Percentiles rank a stretch among this genome's conserved stretches.
These are phyloP conservation scores for Rostrohypoxylon terebratum DNA, from an alignment of 495 filamentous ascomycete species.

Conservation along the genomic window DNA sequence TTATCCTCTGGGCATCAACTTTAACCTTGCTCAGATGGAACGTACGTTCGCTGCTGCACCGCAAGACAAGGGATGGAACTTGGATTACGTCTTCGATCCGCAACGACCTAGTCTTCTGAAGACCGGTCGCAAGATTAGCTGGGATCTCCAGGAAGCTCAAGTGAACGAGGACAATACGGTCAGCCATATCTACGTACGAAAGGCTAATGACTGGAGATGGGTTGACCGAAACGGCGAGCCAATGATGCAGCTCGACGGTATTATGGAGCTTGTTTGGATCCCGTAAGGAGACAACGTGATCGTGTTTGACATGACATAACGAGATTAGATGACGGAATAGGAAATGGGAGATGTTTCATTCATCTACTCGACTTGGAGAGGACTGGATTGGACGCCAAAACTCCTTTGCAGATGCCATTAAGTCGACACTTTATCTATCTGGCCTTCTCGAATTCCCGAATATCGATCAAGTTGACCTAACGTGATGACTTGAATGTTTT, in stretches of 20 bases:
- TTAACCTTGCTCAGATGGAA: slow-evolving; percentile 73
- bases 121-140: slow-evolving; percentile 64
- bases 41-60: slow-evolving; percentile 70
- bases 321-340: slow-evolving; percentile 47
- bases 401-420: neutral
- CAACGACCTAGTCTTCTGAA: slow-evolving; percentile 58
- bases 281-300: slow-evolving; percentile 42
- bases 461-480: slow-evolving; percentile 18
- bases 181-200: slow-evolving; percentile 61
- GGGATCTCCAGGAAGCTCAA: slow-evolving; percentile 63
- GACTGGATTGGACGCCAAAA: slow-evolving; percentile 15
- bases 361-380: slow-evolving; percentile 39
- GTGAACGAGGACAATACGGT: slow-evolving; percentile 58
- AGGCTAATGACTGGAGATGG: slow-evolving; percentile 62
- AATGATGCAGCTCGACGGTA: slow-evolving; percentile 61
- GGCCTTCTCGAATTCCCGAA: neutral
- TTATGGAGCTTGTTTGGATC: slow-evolving; percentile 66
- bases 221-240: slow-evolving; percentile 54
- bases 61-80: slow-evolving; percentile 64
- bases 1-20: slow-evolving; percentile 68
- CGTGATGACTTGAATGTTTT: slow-evolving; percentile 11
- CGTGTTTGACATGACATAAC: slow-evolving; percentile 41
- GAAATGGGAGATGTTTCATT: slow-evolving; percentile 39
- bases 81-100: slow-evolving; percentile 64
- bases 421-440: slow-evolving; percentile 14